A percentile compares a stretch with the other conserved stretches of the same genome.
Evolutionary conservation across 352 stramenopile species (phyloP).

Genomic region (Globisporangium uncinulatum): DNA sequence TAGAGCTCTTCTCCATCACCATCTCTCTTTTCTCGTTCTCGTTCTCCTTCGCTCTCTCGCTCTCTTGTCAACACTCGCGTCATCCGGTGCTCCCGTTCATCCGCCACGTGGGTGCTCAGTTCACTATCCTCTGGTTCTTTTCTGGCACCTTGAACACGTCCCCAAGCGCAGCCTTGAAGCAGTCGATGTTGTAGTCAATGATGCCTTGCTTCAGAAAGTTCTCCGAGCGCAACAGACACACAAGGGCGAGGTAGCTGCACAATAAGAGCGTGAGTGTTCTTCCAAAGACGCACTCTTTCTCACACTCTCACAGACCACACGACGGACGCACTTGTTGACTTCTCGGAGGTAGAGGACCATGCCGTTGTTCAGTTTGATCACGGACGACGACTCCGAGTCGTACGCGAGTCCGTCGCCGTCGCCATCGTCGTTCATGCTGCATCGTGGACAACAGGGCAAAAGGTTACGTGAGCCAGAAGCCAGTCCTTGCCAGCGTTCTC

Average conservation of each 20-base stretch:
- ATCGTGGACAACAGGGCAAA: neutral
- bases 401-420: conserved; percentile 93
- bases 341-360: conserved; percentile 95
- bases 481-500: no score
- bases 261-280: conserved; percentile 5
- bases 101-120: no score
- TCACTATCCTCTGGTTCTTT: conserved; percentile 37
- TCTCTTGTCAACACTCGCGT: no score
- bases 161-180: conserved; percentile 93
- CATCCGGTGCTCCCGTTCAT: no score
- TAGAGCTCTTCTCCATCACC: neutral
- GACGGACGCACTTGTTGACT: conserved; percentile 82
- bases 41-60: neutral
- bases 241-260: conserved; percentile 93
- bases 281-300: no score
- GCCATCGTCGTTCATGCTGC: conserved; percentile 85
- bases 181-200: conserved; percentile 99
- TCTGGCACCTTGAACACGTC: conserved; percentile 81
- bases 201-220: conserved; percentile 98
- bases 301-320: neutral
- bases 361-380: conserved; percentile 97
- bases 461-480: neutral
- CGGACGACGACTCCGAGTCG: conserved; percentile 94
- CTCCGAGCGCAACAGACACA: conserved; percentile 94
- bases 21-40: neutral